Conservation (phyloP, 2,329 filamentous ascomycete species). For the Alternaria brassicae region DNA sequence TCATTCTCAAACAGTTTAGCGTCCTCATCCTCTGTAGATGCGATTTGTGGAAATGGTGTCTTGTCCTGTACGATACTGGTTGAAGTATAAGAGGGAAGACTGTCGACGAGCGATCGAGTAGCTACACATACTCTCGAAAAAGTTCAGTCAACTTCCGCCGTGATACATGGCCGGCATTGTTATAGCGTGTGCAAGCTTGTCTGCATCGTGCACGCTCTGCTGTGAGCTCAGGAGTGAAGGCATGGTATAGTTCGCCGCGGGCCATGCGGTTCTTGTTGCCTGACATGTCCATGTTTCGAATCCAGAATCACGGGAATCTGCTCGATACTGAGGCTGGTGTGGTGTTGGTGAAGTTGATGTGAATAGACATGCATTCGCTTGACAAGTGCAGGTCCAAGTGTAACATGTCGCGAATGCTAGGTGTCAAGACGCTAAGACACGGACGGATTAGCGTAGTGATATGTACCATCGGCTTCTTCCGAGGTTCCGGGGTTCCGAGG, state of each 20-base stretch:
- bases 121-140: constrained; percentile 71
- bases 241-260: constrained; percentile 74
- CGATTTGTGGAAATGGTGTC: constrained; percentile 67
- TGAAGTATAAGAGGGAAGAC: constrained; percentile 16
- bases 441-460: not conserved
- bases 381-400: not conserved
- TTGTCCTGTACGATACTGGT: constrained; percentile 68
- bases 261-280: constrained; percentile 61
- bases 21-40: constrained; percentile 67
- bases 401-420: not conserved
- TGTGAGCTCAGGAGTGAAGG: constrained; percentile 73
- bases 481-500: not conserved
- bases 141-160: constrained; percentile 70
- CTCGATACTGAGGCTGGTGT: not conserved
- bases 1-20: constrained; percentile 68
- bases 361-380: too few species aligned
- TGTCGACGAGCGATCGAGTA: not conserved
- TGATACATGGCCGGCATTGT: constrained; percentile 65
- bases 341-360: not conserved
- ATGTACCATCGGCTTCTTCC: constrained; percentile 1
- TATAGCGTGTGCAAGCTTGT: constrained; percentile 68
- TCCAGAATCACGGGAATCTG: not conserved
- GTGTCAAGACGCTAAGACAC: not conserved
- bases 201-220: constrained; percentile 69
- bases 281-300: constrained; percentile 31